These are phyloP conservation scores for Aspergillus amoenus DNA, from an alignment of 2,329 filamentous ascomycete species.

Conservation along the genomic window DNA sequence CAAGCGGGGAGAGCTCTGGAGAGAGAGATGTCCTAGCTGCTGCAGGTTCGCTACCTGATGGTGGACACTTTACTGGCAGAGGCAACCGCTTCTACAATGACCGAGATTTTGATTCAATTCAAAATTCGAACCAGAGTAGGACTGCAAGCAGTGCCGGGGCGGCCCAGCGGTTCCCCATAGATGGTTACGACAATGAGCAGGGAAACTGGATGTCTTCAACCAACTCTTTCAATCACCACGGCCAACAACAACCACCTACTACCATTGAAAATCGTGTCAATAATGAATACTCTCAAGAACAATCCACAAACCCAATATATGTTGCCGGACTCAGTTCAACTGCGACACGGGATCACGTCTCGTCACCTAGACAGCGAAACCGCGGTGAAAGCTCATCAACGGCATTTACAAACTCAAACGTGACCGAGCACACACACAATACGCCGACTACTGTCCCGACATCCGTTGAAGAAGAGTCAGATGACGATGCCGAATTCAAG, in stretches of 20 bases:
- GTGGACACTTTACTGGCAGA: conserved; percentile 29
- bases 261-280: conserved; percentile 3
- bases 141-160: conserved; percentile 8
- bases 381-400: conserved; percentile 36
- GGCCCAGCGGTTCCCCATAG: conserved; percentile 16
- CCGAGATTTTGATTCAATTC: conserved; percentile 16
- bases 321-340: conserved; percentile 15
- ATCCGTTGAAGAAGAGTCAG: conserved; percentile 29
- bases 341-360: conserved; percentile 14
- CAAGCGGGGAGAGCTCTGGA: conserved; percentile 76
- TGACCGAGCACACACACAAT: conserved; percentile 33
- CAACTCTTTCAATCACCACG: conserved; percentile 28
- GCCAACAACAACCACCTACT: conserved; percentile 16
- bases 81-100: conserved; percentile 28
- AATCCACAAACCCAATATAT: conserved; percentile 18
- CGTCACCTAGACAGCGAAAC: conserved; percentile 11
- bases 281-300: conserved; percentile 3
- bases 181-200: conserved; percentile 44
- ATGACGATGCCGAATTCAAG: conserved; percentile 12
- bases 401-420: conserved; percentile 34
- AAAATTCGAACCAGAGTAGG: conserved; percentile 15
- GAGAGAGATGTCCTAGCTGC: conserved; percentile 62
- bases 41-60: conserved; percentile 56
- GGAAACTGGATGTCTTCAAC: conserved; percentile 55
- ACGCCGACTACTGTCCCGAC: conserved; percentile 34